Evolutionary conservation across 306 rosid genomes (phyloP).

Genomic region (Pueraria montana): DNA sequence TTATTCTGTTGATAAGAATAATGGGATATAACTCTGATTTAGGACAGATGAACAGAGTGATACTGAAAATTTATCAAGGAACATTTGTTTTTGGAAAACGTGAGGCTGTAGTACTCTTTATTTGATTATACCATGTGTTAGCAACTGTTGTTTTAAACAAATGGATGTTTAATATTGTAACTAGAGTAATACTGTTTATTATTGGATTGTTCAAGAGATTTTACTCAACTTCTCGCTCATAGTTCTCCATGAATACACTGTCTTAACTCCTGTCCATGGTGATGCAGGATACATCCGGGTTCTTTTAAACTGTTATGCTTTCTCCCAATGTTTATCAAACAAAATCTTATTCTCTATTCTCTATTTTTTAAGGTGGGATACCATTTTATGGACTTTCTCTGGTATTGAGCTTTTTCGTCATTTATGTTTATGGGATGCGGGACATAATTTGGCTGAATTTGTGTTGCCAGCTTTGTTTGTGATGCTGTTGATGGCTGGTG

Average conservation of each 20-base stretch:
- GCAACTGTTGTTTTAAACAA: slow-evolving; percentile 25
- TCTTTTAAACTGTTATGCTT: slow-evolving; percentile 81
- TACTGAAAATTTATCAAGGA: background rate
- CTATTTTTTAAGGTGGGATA: slow-evolving; percentile 83
- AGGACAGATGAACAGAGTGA: slow-evolving; percentile 29
- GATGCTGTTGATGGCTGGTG: slow-evolving; percentile 99
- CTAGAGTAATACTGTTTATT: slow-evolving; percentile 10
- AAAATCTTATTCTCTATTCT: slow-evolving; percentile 79
- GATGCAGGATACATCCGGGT: slow-evolving; percentile 88
- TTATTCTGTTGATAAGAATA: background rate
- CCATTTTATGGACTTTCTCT: slow-evolving; percentile 33
- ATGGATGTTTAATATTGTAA: slow-evolving; percentile 11
- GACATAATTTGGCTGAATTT: slow-evolving; percentile 45
- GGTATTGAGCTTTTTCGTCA: slow-evolving; percentile 26
- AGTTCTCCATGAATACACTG: slow-evolving; percentile 19
- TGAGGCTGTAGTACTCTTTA: slow-evolving; percentile 14
- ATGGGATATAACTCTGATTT: slow-evolving; percentile 12
- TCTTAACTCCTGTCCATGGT: slow-evolving; percentile 45
- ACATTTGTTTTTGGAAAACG: slow-evolving; percentile 25
- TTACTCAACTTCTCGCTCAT: slow-evolving; percentile 5
- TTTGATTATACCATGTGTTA: slow-evolving; percentile 39
- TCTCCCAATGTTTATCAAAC: slow-evolving; percentile 80
- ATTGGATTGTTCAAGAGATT: slow-evolving; percentile 38
- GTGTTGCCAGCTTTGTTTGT: slow-evolving; percentile 84
- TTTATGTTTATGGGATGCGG: slow-evolving; percentile 33